Evolutionary conservation across 2,329 filamentous ascomycete species (phyloP).

Genomic region (Drechmeria coniospora): DNA sequence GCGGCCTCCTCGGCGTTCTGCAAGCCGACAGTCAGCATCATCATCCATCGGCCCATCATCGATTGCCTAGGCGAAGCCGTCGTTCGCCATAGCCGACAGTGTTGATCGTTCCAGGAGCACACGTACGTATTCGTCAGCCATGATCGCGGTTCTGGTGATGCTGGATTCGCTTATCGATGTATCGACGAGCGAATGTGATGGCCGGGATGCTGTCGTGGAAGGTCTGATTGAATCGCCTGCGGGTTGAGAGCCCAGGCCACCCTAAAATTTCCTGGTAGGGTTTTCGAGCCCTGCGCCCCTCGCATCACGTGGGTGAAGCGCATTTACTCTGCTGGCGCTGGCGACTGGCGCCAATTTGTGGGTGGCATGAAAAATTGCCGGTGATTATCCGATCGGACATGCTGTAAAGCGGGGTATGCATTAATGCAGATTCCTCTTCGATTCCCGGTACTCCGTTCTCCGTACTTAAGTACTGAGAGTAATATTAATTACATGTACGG

Average conservation of each 20-base stretch:
- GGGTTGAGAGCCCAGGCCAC: constrained; percentile 12
- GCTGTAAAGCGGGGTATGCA: too few species aligned
- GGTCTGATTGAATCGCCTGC: constrained; percentile 13
- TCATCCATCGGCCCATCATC: neutral
- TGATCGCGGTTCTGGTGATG: constrained; percentile 37
- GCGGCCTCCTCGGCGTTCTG: constrained; percentile 96
- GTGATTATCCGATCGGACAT: too few species aligned
- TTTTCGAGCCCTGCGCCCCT: constrained; percentile 23
- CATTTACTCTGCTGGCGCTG: neutral
- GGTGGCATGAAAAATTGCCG: too few species aligned
- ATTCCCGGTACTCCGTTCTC: too few species aligned
- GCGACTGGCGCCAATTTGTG: neutral
- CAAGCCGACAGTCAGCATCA: constrained; percentile 7
- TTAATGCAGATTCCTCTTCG: too few species aligned
- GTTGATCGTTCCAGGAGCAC: too few species aligned
- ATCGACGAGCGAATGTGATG: constrained; percentile 27
- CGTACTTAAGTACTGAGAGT: too few species aligned
- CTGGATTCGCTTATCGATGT: constrained; percentile 29
- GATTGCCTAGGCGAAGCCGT: neutral
- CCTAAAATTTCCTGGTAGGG: constrained; percentile 22
- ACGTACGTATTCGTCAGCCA: constrained; percentile 91
- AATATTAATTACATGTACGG: too few species aligned
- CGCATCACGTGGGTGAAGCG: constrained; percentile 16
- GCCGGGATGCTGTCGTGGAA: constrained; percentile 20
- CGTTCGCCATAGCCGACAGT: constrained; percentile 12